phyloP scores from a whole-genome alignment of 1,139 yeast genomes.

The Dujonia santamariae region DNA sequence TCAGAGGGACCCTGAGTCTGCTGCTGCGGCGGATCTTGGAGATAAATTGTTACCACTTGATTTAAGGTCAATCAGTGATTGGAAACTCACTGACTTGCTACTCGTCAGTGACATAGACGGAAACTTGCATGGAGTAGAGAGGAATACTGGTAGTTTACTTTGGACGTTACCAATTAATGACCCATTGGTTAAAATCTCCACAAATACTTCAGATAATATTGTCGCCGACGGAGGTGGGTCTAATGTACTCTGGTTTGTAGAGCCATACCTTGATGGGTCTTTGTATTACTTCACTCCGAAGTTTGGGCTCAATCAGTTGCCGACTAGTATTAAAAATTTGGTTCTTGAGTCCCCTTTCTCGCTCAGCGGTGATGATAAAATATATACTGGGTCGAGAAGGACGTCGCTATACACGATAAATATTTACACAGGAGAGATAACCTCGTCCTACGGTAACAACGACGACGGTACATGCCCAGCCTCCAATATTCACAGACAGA shows the following conservation, averaged over 20 bases:
- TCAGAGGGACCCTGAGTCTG: too few species aligned
- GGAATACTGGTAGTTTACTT: slow-evolving; percentile 70
- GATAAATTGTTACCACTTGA: slow-evolving; percentile 34
- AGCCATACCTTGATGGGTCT: slow-evolving; percentile 84
- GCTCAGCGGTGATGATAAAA: slow-evolving; percentile 76
- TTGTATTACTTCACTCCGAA: slow-evolving; percentile 82
- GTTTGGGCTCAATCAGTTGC: slow-evolving; percentile 75
- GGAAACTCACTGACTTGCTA: slow-evolving; percentile 58
- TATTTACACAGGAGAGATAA: slow-evolving; percentile 71
- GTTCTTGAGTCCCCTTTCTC: slow-evolving; percentile 84
- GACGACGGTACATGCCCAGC: slow-evolving; percentile 31
- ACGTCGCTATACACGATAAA: slow-evolving; percentile 78
- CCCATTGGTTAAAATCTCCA: slow-evolving; percentile 48
- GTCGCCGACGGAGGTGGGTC: slow-evolving; percentile 16
- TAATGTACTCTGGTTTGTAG: slow-evolving; percentile 73
- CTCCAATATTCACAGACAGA: slow-evolving; percentile 15
- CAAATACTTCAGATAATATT: slow-evolving; percentile 21
- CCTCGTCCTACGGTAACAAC: slow-evolving; percentile 62
- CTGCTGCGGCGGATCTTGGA: too few species aligned
- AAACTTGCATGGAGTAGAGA: slow-evolving; percentile 73
- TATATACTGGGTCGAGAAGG: slow-evolving; percentile 81
- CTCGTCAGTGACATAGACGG: slow-evolving; percentile 88
- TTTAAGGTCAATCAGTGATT: slow-evolving; percentile 46
- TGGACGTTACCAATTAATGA: slow-evolving; percentile 70
- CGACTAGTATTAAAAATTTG: slow-evolving; percentile 75